A percentile compares a stretch with the other conserved stretches of the same genome.
Evolutionary conservation across 192 early-diverging fungal species (phyloP).

Genomic region (Oehlia diaphana): DNA sequence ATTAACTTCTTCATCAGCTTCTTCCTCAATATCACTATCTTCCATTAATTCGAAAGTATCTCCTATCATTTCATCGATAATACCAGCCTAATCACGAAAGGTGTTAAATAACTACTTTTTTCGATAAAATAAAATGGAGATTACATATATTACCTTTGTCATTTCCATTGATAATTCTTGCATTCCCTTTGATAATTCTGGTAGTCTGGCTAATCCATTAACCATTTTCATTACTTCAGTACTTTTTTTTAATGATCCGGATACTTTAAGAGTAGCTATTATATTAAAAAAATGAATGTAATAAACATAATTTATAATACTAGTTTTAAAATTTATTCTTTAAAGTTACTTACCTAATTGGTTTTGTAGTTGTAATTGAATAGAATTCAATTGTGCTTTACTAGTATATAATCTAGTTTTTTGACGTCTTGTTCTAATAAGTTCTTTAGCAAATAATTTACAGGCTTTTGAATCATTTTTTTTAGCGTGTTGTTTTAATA

Average conservation of each 20-base stretch:
- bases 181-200: constrained; percentile 80
- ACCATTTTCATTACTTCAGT: constrained; percentile 90
- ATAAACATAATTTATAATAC: not conserved
- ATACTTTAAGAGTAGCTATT: constrained; percentile 82
- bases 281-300: not conserved
- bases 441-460: constrained; percentile 78
- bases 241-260: constrained; percentile 83
- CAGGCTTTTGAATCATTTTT: constrained; percentile 75
- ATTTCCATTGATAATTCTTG: constrained; percentile 95
- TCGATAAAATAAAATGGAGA: too few relatives aligned
- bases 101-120: too few relatives aligned
- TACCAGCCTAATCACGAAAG: constrained; percentile 67
- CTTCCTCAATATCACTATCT: constrained; percentile 90
- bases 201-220: constrained; percentile 83
- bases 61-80: constrained; percentile 95
- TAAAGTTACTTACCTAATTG: constrained; percentile 65
- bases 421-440: constrained; percentile 78
- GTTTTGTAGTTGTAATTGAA: constrained; percentile 85
- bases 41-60: constrained; percentile 86
- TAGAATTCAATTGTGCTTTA: constrained; percentile 92
- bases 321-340: not conserved
- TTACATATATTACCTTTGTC: constrained; percentile 71
- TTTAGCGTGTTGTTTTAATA: constrained; percentile 86
- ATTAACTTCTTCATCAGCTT: constrained; percentile 92
- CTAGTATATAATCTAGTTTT: constrained; percentile 78